Conservation (phyloP, 2,329 filamentous ascomycete genomes). For the Mycogone perniciosa region DNA sequence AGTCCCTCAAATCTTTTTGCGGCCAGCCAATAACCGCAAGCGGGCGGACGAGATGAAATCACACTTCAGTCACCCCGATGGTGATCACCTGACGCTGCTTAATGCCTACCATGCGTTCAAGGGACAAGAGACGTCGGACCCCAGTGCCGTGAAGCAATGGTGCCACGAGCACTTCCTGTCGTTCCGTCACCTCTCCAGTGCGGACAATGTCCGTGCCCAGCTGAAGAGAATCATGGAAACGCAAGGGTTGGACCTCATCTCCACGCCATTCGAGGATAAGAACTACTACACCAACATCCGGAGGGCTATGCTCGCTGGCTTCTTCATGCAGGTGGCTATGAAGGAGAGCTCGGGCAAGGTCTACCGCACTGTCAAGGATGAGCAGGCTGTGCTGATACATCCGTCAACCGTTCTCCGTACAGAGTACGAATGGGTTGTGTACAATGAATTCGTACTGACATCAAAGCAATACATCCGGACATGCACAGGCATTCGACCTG, state of each 20-base stretch:
- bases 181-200: conserved; percentile 78
- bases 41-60: conserved; percentile 97
- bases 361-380: conserved; percentile 94
- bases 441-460: conserved; percentile 97
- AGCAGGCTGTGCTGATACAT: conserved; percentile 88
- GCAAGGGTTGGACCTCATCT: conserved; percentile 75
- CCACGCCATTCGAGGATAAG: conserved; percentile 87
- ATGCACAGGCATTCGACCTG: conserved; percentile 82
- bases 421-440: conserved; percentile 93
- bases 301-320: conserved; percentile 82
- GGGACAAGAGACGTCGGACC: conserved; percentile 52
- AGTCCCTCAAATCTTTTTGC: conserved; percentile 88
- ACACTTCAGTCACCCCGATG: conserved; percentile 85
- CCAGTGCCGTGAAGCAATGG: conserved; percentile 74
- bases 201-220: conserved; percentile 88
- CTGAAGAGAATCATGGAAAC: conserved; percentile 96
- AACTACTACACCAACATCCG: conserved; percentile 98
- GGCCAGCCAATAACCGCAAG: conserved; percentile 77
- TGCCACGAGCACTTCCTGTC: conserved; percentile 96
- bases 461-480: conserved; percentile 97
- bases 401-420: conserved; percentile 84
- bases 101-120: conserved; percentile 99
- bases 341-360: conserved; percentile 81
- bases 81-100: conserved; percentile 90
- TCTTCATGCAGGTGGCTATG: conserved; percentile 99